Evolutionary conservation across 371 early-diverging fungal species (phyloP), one percentile per base, ranked within the genome.

Genomic region (Apophysomyces elegans): DNA sequence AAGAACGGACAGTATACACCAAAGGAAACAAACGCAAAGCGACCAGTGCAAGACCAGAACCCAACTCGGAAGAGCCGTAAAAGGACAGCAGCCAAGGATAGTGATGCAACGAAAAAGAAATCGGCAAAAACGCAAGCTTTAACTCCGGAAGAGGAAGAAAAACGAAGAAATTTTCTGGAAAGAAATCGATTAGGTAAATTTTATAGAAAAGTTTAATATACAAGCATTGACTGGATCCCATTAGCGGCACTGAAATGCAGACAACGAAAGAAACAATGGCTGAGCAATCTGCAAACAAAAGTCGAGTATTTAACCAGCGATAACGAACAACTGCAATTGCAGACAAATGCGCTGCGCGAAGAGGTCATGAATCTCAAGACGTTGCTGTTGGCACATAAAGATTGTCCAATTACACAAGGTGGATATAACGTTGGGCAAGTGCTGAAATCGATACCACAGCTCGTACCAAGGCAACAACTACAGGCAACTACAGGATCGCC

Each of bases 201-300:
- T 13, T 38, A 7, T n/a, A 38, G 26, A 59, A 38, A 59, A 59
- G 26, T 2, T 16, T 18, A 2, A 39, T n/a, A 60, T n/a, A 18
- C 13, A 16, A 36, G 8, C 46, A 37, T 44, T 45, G 21, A 43
- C 63, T 12, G 37, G 26, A 37, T 47, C 44, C 14, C 13, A 46
- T 44, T 77, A 76, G 95, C 95, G 16, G 95, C 95, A 1, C 85
- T 93, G 5, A 94, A 94, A 67, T 95, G 95, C 72, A 88, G 95
- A 36, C 94, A 92, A 74, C 91, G 94, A 72, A 95, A 95, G 78
- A 94, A 94, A 74, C 90, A 92, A 69, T 92, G 92, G 89, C 76
- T 94, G 37, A 84, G 84, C 46, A 87, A 89, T 36, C 81, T 95
- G 59, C 93, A 95, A 67, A 80, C 79, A 32, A 91, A 89, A 58